Evolutionary conservation across 257 asterid species (phyloP).

Genomic region (Nicotiana paniculata): DNA sequence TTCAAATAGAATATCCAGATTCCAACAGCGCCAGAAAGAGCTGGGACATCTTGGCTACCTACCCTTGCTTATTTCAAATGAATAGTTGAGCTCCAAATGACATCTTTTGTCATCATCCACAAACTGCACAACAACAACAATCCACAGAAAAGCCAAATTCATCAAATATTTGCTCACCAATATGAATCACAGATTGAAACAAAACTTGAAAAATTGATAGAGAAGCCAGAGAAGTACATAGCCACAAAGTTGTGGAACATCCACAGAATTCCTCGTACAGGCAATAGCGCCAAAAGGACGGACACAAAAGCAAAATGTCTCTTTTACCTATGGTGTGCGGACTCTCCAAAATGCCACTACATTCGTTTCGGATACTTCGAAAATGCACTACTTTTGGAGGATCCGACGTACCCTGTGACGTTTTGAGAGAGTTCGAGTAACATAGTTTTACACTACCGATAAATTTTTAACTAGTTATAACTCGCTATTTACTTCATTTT

Average conservation of each 20-base stretch:
- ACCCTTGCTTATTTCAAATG: constrained; percentile 53
- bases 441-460: background rate
- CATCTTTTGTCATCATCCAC: constrained; percentile 63
- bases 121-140: constrained; percentile 35
- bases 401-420: too few species aligned
- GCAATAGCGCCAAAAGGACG: background rate
- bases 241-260: background rate
- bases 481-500: background rate
- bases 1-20: constrained; percentile 12
- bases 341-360: too few species aligned
- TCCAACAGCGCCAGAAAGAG: background rate
- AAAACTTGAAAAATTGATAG: background rate
- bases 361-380: too few species aligned
- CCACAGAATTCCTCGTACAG: background rate
- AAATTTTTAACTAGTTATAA: background rate
- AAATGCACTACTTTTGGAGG: too few species aligned
- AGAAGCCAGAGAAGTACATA: background rate
- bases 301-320: background rate
- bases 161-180: background rate
- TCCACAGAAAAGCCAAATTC: constrained; percentile 8
- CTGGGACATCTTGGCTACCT: constrained; percentile 16
- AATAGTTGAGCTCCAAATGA: constrained; percentile 62
- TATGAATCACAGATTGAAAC: background rate
- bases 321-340: too few species aligned
- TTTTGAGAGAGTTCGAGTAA: too few species aligned